Evolutionary conservation across 108 stramenopile species (phyloP).

Genomic region (Cyclotella cryptica): DNA sequence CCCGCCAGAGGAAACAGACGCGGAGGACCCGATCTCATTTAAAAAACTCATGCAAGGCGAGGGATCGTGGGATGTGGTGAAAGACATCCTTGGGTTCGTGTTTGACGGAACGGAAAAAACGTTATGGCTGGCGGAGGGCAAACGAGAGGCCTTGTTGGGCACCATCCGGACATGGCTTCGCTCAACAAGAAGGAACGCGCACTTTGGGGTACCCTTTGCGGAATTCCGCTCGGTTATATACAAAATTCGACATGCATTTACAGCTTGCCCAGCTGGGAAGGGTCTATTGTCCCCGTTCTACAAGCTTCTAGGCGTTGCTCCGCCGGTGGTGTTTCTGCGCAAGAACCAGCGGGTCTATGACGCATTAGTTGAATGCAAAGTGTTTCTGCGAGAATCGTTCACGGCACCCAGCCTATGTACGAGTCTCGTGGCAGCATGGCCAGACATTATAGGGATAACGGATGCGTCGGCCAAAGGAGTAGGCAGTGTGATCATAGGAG

Average conservation of each 20-base stretch:
- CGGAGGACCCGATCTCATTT: too few species aligned
- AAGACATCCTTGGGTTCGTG: too few species aligned
- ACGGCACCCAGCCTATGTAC: neutral
- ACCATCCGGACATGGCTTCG: neutral
- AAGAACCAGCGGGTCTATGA: neutral
- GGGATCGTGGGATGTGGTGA: too few species aligned
- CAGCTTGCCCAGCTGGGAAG: neutral
- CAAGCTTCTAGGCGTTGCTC: neutral
- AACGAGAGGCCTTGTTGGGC: too few species aligned
- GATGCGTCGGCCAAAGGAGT: too few species aligned
- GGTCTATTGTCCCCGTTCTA: neutral
- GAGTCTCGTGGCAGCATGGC: neutral
- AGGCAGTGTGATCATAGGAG: conserved; percentile 5
- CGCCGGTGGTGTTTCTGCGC: neutral
- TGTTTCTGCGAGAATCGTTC: neutral
- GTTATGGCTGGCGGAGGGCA: too few species aligned
- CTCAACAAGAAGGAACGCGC: neutral
- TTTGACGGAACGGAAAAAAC: too few species aligned
- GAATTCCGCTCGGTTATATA: conserved; percentile 10
- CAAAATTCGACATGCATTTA: conserved; percentile 18
- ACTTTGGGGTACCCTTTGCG: neutral
- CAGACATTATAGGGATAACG: neutral
- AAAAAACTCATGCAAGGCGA: conserved; percentile 9
- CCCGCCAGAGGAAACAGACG: too few species aligned
- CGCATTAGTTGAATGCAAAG: neutral